Evolutionary conservation across 2,329 filamentous ascomycete species (phyloP).

Genomic region (Aspergillus chevalieri): DNA sequence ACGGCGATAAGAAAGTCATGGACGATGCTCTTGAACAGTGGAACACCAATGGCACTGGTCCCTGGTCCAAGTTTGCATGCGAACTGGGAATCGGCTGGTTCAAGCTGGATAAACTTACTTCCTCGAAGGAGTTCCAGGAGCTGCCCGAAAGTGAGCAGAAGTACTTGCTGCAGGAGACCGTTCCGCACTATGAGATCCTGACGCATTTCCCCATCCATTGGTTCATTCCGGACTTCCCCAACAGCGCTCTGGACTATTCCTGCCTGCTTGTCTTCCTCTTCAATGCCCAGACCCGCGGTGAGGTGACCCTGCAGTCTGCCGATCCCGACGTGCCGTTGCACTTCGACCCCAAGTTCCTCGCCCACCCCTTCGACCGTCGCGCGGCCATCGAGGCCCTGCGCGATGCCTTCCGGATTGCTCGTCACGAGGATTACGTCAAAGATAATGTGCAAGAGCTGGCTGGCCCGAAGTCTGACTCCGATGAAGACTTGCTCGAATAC

Average conservation of each 20-base stretch:
- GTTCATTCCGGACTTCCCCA: slow-evolving; percentile 33
- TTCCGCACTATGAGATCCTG: slow-evolving; percentile 55
- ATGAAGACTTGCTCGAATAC: slow-evolving; percentile 49
- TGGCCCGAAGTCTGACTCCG: slow-evolving; percentile 44
- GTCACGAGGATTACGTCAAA: slow-evolving; percentile 41
- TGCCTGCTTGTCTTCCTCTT: slow-evolving; percentile 45
- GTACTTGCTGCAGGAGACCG: slow-evolving; percentile 43
- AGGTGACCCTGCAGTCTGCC: slow-evolving; percentile 48
- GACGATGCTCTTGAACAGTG: neutral
- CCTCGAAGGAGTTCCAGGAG: slow-evolving; percentile 45
- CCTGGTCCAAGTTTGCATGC: slow-evolving; percentile 27
- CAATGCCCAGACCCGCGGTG: slow-evolving; percentile 51
- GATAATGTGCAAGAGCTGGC: slow-evolving; percentile 38
- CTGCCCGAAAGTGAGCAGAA: slow-evolving; percentile 41
- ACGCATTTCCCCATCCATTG: slow-evolving; percentile 43
- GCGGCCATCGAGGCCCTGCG: slow-evolving; percentile 45
- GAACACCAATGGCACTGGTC: slow-evolving; percentile 24
- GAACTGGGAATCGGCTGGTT: slow-evolving; percentile 33
- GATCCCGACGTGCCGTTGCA: slow-evolving; percentile 47
- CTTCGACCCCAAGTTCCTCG: slow-evolving; percentile 50
- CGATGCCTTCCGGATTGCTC: slow-evolving; percentile 37
- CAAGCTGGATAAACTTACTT: slow-evolving; percentile 36
- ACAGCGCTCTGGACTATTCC: slow-evolving; percentile 36
- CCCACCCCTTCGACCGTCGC: slow-evolving; percentile 50
- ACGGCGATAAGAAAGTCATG: neutral